Conservation (phyloP, 2,329 filamentous ascomycete species). For the Cercospora sp. region DNA sequence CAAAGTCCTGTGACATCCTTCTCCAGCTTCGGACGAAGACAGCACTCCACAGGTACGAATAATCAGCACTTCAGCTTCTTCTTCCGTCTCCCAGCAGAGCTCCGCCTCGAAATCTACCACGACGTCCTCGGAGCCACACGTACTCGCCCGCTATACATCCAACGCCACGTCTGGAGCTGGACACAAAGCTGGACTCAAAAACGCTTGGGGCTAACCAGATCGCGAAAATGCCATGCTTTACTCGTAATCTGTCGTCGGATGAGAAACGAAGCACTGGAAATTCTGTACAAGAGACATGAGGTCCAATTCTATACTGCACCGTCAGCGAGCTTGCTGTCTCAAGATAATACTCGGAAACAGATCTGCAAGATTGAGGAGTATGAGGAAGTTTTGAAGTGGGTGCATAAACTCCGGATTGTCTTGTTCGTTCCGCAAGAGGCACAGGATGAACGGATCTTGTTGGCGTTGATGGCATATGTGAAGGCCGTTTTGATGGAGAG, state of each 20-base stretch:
- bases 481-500: constrained; percentile 1
- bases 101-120: constrained; percentile 16
- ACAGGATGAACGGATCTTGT: background rate
- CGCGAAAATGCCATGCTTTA: constrained; percentile 1
- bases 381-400: background rate
- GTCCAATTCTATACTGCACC: constrained; percentile 5
- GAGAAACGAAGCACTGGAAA: constrained; percentile 7
- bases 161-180: constrained; percentile 14
- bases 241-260: constrained; percentile 10
- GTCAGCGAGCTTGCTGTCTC: background rate
- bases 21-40: background rate
- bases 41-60: background rate
- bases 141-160: constrained; percentile 4
- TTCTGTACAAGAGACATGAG: constrained; percentile 13
- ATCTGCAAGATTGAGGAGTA: constrained; percentile 7
- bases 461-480: constrained; percentile 9
- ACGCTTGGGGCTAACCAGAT: background rate
- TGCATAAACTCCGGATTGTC: background rate
- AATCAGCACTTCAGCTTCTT: background rate
- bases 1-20: background rate
- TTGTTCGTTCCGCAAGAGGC: constrained; percentile 1
- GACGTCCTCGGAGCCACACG: constrained; percentile 1
- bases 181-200: background rate
- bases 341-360: background rate
- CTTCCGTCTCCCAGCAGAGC: constrained; percentile 10